phyloP scores from a whole-genome alignment of 2,329 filamentous ascomycete species.

The Colletotrichum neosansevieriae region DNA sequence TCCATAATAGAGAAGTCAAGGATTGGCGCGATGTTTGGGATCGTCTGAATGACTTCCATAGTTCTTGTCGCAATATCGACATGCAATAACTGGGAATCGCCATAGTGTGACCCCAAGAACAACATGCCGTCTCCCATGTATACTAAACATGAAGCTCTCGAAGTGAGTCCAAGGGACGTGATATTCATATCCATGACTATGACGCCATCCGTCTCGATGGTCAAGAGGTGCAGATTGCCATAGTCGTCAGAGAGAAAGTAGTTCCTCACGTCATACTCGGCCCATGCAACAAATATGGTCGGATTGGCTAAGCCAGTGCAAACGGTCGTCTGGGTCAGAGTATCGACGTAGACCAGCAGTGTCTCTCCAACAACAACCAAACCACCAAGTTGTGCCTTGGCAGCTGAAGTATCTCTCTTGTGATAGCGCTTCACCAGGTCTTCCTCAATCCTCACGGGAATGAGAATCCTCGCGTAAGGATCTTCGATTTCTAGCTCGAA shows the following conservation, averaged over 20 bases:
- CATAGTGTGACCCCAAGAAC: constrained; percentile 92
- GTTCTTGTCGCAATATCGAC: constrained; percentile 58
- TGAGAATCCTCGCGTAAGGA: constrained; percentile 69
- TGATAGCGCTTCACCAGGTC: constrained; percentile 71
- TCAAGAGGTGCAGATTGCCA: constrained; percentile 85
- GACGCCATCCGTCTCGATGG: constrained; percentile 75
- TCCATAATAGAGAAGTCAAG: constrained; percentile 97
- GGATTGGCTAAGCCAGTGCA: constrained; percentile 76
- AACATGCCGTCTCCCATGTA: constrained; percentile 80
- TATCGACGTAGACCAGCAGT: constrained; percentile 86
- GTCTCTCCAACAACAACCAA: constrained; percentile 84
- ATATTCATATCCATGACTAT: constrained; percentile 81
- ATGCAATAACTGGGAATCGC: constrained; percentile 86
- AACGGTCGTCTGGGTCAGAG: constrained; percentile 75
- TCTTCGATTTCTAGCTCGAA: constrained; percentile 66
- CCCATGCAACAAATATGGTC: constrained; percentile 93
- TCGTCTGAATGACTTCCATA: constrained; percentile 77
- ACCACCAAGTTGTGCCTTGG: constrained; percentile 73
- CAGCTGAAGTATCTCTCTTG: constrained; percentile 64
- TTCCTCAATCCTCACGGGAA: constrained; percentile 68
- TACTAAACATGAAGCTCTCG: constrained; percentile 81
- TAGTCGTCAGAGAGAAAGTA: constrained; percentile 96
- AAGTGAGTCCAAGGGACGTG: constrained; percentile 72
- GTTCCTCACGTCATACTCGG: constrained; percentile 81
- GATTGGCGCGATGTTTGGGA: constrained; percentile 89